Conservation (phyloP, 2,329 filamentous ascomycete genomes). For the Polychaeton citri region DNA sequence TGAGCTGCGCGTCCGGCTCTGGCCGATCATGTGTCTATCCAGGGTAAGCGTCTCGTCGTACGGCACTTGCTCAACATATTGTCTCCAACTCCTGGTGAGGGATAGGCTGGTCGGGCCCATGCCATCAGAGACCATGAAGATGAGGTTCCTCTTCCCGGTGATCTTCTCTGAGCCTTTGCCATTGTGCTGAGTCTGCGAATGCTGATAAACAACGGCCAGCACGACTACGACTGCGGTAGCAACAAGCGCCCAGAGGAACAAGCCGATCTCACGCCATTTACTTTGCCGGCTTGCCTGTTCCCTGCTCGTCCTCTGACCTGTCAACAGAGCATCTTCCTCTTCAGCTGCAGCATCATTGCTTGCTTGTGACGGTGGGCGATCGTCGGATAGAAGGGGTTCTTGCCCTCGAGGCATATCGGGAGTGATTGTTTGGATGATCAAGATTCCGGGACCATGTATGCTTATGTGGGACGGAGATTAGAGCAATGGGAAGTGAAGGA, state of each 20-base stretch:
- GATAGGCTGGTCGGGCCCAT: slow-evolving; percentile 92
- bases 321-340: slow-evolving; percentile 47
- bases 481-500: no score
- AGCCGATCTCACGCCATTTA: slow-evolving; percentile 57
- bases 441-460: no score
- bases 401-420: slow-evolving; percentile 30
- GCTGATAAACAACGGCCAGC: slow-evolving; percentile 69
- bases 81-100: slow-evolving; percentile 74
- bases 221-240: slow-evolving; percentile 69
- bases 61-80: slow-evolving; percentile 61
- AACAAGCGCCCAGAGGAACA: slow-evolving; percentile 72
- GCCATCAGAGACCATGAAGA: slow-evolving; percentile 98
- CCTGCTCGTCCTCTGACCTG: slow-evolving; percentile 33
- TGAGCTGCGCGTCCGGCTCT: slow-evolving; percentile 72
- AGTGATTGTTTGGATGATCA: no score
- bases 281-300: slow-evolving; percentile 32
- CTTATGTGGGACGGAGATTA: no score
- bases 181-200: slow-evolving; percentile 30
- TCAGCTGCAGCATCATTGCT: slow-evolving; percentile 41
- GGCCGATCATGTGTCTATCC: slow-evolving; percentile 81
- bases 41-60: slow-evolving; percentile 63
- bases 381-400: slow-evolving; percentile 38
- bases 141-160: slow-evolving; percentile 69
- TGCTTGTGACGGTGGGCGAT: slow-evolving; percentile 42
- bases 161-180: slow-evolving; percentile 15